phyloP scores from a whole-genome alignment of 768 basidiomycete species.

The Neoboletus magnificus region DNA sequence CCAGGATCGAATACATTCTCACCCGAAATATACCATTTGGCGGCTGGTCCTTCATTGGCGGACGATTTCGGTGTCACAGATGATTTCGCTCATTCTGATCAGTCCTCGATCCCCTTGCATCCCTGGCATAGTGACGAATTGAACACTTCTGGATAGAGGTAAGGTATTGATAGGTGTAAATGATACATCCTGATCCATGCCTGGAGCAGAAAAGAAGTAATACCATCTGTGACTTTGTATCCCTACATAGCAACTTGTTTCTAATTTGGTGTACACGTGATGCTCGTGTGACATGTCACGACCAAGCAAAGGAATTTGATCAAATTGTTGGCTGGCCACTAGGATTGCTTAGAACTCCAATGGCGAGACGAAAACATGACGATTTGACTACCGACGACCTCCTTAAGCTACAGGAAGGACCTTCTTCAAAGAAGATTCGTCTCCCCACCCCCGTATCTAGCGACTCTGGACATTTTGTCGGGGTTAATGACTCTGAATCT shows the following conservation, averaged over 20 bases:
- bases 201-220: not conserved
- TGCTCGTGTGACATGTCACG: conserved; percentile 1
- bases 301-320: not conserved
- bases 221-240: not conserved
- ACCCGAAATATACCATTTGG: not conserved
- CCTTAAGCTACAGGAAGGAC: conserved; percentile 44
- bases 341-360: not conserved
- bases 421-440: conserved; percentile 35
- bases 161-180: not conserved
- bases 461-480: not conserved
- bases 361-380: conserved; percentile 17
- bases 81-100: not conserved
- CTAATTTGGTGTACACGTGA: not conserved
- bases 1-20: not conserved
- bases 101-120: not conserved
- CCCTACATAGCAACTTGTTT: not conserved
- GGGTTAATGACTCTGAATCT: not conserved
- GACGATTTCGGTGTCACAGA: not conserved
- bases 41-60: not conserved
- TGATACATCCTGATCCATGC: not conserved
- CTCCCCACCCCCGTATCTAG: not conserved
- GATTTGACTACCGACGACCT: conserved; percentile 45
- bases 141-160: not conserved
- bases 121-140: not conserved
- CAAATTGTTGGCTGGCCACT: not conserved